Evolutionary conservation across 1,284 basidiomycete species (phyloP), one percentile per base, ranked within the genome.

Genomic region (Puccinia horiana): DNA sequence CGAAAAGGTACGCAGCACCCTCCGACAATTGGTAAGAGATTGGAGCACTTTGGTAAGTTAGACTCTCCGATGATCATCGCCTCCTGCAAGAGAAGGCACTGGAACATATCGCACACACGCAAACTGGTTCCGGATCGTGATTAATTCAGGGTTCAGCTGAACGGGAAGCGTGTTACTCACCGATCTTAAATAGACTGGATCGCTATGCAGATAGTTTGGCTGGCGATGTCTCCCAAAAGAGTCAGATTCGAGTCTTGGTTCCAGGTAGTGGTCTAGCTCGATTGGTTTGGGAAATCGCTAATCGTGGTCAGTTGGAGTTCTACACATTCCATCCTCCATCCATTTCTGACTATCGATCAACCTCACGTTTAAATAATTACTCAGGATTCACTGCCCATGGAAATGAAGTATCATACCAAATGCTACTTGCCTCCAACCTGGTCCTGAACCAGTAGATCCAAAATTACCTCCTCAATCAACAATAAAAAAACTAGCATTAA

Each of bases 331-430:
- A 69, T 11, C 61, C 40, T 54, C 26, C 58, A 81, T 37, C 29
- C n/a, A 49, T 47, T 63, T 44, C 69, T 49, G 47, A 2, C 76
- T 11, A 20, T n/a, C 16, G 63, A 44, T 32, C n/a, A 56, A 52
- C 35, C 65, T 18, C 37, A 35, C 40, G 44, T 67, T 14, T 67
- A 32, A 23, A 42, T 52, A 12, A 37, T 40, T 58, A 23, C 40
- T 35, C 85, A 94, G 94, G 93, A 12, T 96, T 95, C 84, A 88
- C 92, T 4, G 93, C 92, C 82, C 94, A 95, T 87, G 95, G 93
- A 12, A 97, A 96, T 86, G 95, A 97, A 87, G 96, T 96, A 86
- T 95, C 93, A 47, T 93, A 95, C 83, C 95, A 94, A 88, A 96
- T 96, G 94, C 90, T 96, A 12, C 90, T 96, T 0, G 89, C 92